Evolutionary conservation across 495 filamentous ascomycete species (phyloP).

Genomic region (Aspergillus panamensis): DNA sequence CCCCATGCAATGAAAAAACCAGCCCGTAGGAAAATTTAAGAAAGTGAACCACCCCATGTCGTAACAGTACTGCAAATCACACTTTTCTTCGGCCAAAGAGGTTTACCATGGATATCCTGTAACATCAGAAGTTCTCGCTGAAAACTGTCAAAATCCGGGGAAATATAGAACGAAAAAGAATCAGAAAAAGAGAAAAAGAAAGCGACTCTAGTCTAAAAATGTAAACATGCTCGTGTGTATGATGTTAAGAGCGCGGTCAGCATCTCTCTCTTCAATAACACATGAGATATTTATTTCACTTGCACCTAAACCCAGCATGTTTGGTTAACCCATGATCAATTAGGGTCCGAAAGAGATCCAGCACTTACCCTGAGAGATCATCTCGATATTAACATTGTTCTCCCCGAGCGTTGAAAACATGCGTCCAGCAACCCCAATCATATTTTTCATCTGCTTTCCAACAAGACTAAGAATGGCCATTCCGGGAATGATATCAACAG

Average conservation of each 20-base stretch:
- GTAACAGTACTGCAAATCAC: conserved; percentile 10
- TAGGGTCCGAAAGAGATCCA: conserved; percentile 11
- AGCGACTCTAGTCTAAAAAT: conserved; percentile 44
- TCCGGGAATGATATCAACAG: conserved; percentile 75
- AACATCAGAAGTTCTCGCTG: conserved; percentile 11
- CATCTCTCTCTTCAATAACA: conserved; percentile 87
- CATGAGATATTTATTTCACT: conserved; percentile 99
- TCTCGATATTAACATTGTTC: conserved; percentile 87
- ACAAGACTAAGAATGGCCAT: conserved; percentile 94
- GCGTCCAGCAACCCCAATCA: conserved; percentile 81
- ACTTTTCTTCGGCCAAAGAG: conserved; percentile 5
- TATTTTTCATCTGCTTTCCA: conserved; percentile 91
- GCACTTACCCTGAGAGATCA: conserved; percentile 88
- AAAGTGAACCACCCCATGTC: conserved; percentile 23
- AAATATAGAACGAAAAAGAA: not conserved
- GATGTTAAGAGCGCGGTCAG: conserved; percentile 87
- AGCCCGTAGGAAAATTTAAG: not conserved
- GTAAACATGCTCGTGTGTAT: conserved; percentile 90
- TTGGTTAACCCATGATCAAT: conserved; percentile 18
- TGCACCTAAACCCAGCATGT: conserved; percentile 56
- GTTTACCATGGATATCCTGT: conserved; percentile 16
- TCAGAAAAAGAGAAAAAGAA: not conserved
- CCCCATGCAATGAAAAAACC: conserved; percentile 8
- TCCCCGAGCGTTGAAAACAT: conserved; percentile 91
- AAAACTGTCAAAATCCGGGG: conserved; percentile 1